A percentile compares a stretch with the other conserved stretches of the same genome.
Conservation (phyloP, 2,329 filamentous ascomycete species). For the Colletotrichum sublineola region DNA sequence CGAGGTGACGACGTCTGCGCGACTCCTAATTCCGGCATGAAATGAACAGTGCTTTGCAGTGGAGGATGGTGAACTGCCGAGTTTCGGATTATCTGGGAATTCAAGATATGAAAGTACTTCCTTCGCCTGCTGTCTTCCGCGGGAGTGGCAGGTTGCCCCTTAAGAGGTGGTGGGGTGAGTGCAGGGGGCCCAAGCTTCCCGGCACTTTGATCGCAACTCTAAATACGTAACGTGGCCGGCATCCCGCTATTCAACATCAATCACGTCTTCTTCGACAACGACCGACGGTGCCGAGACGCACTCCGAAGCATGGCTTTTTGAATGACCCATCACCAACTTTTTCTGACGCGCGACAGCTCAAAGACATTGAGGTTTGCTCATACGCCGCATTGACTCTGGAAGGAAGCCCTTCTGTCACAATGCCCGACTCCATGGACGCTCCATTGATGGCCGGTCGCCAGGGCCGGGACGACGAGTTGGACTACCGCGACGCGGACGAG, state of each 20-base stretch:
- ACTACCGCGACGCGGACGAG: slow-evolving; percentile 48
- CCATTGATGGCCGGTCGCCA: slow-evolving; percentile 42
- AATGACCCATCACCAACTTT: slow-evolving; percentile 21
- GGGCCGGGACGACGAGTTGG: slow-evolving; percentile 48
- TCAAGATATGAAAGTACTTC: slow-evolving; percentile 35
- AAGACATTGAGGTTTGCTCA: not conserved
- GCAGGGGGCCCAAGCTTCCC: slow-evolving; percentile 38
- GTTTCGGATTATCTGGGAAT: slow-evolving; percentile 38
- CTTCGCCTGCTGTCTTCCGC: not conserved
- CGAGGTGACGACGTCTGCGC: slow-evolving; percentile 23
- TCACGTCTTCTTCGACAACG: slow-evolving; percentile 11
- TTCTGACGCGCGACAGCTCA: slow-evolving; percentile 17
- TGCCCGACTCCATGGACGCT: slow-evolving; percentile 41
- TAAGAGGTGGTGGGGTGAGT: slow-evolving; percentile 6
- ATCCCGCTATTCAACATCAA: slow-evolving; percentile 28
- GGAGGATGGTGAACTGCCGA: slow-evolving; percentile 37
- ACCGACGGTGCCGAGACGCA: slow-evolving; percentile 36
- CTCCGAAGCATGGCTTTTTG: slow-evolving; percentile 36
- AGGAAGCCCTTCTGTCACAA: slow-evolving; percentile 17
- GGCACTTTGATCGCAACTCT: slow-evolving; percentile 36
- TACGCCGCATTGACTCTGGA: slow-evolving; percentile 5
- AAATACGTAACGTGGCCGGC: slow-evolving; percentile 40
- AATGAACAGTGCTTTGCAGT: slow-evolving; percentile 34
- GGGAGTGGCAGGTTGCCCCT: not conserved
- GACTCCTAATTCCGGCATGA: slow-evolving; percentile 20